phyloP scores from a whole-genome alignment of 139 green algal species.

The Closterium sp. region DNA sequence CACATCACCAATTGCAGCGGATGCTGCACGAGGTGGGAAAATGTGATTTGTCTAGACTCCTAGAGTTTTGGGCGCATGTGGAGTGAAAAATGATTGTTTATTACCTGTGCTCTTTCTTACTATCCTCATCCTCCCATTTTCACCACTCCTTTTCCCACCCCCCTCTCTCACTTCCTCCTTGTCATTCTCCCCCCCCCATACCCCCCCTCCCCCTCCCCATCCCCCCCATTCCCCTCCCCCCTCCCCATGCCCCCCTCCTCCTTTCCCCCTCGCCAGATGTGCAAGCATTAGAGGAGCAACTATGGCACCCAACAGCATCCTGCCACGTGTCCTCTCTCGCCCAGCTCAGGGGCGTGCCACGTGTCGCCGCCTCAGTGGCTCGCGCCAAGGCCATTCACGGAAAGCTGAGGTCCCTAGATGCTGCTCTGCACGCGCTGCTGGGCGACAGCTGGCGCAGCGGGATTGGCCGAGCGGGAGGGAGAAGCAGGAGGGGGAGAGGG shows the following conservation, averaged over 20 bases:
- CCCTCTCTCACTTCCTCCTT: background rate
- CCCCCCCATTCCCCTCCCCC: too few relatives aligned
- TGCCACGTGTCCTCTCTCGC: background rate
- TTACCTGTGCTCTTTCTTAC: too few relatives aligned
- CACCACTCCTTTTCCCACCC: too few relatives aligned
- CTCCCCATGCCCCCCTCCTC: too few relatives aligned
- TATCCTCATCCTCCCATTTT: too few relatives aligned
- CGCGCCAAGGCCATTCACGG: background rate
- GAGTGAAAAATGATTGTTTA: too few relatives aligned
- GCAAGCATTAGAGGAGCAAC: background rate
- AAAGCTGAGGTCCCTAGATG: background rate
- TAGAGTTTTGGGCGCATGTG: too few relatives aligned
- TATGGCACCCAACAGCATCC: background rate
- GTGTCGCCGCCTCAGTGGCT: background rate
- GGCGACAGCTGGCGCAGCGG: background rate
- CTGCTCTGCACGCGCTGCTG: background rate
- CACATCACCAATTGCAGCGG: too few relatives aligned
- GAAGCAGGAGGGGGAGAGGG: background rate
- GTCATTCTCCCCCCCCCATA: background rate
- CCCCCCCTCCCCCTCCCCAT: too few relatives aligned
- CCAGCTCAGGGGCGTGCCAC: background rate
- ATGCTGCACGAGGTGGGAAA: too few relatives aligned
- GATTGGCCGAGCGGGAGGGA: background rate
- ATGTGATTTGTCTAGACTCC: too few relatives aligned
- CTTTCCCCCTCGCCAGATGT: background rate